Conservation (phyloP, 805 yeast genomes). For the Ogataea paraovalis region DNA sequence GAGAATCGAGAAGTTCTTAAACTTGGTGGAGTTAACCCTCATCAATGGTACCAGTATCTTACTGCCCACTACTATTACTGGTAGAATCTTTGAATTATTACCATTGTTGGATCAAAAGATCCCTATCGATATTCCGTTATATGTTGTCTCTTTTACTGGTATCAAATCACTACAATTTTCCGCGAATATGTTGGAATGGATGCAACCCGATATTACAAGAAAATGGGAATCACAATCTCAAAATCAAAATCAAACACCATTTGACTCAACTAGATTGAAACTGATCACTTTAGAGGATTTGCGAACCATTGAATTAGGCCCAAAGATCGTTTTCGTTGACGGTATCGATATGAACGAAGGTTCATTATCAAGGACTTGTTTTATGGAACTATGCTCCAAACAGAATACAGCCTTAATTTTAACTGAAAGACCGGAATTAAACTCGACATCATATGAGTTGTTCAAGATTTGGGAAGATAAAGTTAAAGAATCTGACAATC, state of each 20-base stretch:
- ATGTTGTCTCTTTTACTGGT: constrained; percentile 74
- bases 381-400: constrained; percentile 54
- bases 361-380: constrained; percentile 49
- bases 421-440: constrained; percentile 57
- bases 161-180: constrained; percentile 77
- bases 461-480: constrained; percentile 50
- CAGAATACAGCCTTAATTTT: constrained; percentile 68
- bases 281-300: constrained; percentile 56
- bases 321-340: constrained; percentile 77
- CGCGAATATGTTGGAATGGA: constrained; percentile 91
- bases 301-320: constrained; percentile 46
- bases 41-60: constrained; percentile 77
- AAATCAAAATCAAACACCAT: constrained; percentile 68
- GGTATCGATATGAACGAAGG: constrained; percentile 66
- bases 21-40: constrained; percentile 59
- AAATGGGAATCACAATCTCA: constrained; percentile 74
- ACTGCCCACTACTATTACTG: constrained; percentile 76
- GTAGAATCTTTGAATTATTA: constrained; percentile 76
- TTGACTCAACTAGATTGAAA: constrained; percentile 58
- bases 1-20: constrained; percentile 60
- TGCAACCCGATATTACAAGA: constrained; percentile 80
- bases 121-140: constrained; percentile 51
- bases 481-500: constrained; percentile 32
- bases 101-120: constrained; percentile 30
- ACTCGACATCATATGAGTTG: constrained; percentile 47